A percentile compares a stretch with the other conserved stretches of the same genome.
Evolutionary conservation across 306 rosid species (phyloP).

Genomic region (Ceratonia siliqua): DNA sequence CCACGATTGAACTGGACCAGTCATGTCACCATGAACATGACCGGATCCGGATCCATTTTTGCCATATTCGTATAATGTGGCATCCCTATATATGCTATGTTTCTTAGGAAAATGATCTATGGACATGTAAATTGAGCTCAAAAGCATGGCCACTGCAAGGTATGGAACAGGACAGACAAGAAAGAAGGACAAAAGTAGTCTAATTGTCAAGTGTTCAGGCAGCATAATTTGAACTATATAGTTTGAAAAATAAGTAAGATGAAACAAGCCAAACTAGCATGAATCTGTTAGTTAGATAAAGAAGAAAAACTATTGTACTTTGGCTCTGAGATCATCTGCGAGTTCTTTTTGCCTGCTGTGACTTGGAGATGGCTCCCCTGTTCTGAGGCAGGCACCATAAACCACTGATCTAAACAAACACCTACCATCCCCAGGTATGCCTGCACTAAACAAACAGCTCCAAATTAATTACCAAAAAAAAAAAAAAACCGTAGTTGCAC

Average conservation of each 20-base stretch:
- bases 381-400: conserved; percentile 65
- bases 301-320: conserved; percentile 39
- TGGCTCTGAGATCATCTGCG: conserved; percentile 81
- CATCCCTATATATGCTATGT: no score
- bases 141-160: background rate
- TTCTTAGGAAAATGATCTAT: background rate
- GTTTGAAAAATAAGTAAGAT: background rate
- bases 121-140: background rate
- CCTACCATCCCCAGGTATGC: conserved; percentile 85
- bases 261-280: conserved; percentile 10
- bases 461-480: background rate
- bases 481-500: background rate
- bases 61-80: no score
- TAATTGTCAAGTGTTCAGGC: no score
- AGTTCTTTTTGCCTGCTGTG: conserved; percentile 67
- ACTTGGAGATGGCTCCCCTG: conserved; percentile 64
- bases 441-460: conserved; percentile 40
- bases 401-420: conserved; percentile 85
- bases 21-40: no score
- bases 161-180: background rate
- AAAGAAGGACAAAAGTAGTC: background rate
- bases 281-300: background rate
- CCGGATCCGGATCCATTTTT: no score
- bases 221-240: background rate
- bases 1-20: no score